Conservation (phyloP, 495 filamentous ascomycete genomes). For the Lasiosphaeria ovina region DNA sequence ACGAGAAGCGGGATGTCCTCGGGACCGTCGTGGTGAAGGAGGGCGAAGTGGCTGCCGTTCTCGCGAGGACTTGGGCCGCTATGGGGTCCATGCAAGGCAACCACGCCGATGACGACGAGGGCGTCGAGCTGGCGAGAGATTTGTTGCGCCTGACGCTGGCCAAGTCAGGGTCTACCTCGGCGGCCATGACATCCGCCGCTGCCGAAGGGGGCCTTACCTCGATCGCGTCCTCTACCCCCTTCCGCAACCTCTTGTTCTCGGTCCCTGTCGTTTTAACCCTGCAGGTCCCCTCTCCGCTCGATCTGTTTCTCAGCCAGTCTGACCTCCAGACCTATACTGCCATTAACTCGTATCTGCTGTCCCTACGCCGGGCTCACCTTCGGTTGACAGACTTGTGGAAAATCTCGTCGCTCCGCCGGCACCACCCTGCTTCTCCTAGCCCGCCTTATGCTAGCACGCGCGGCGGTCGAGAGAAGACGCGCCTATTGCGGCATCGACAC, state of each 20-base stretch:
- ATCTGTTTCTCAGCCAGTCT: slow-evolving; percentile 74
- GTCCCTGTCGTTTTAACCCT: slow-evolving; percentile 68
- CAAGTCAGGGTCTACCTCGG: slow-evolving; percentile 37
- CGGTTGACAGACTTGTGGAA: slow-evolving; percentile 82
- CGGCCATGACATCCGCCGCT: slow-evolving; percentile 17
- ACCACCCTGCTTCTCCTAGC: slow-evolving; percentile 66
- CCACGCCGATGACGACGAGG: slow-evolving; percentile 69
- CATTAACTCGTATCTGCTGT: slow-evolving; percentile 83
- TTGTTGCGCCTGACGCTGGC: slow-evolving; percentile 66
- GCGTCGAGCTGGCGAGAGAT: slow-evolving; percentile 78
- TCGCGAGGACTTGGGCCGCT: slow-evolving; percentile 73
- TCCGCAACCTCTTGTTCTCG: slow-evolving; percentile 81
- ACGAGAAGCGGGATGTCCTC: slow-evolving; percentile 48
- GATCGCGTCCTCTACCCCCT: slow-evolving; percentile 49
- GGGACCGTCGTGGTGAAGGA: slow-evolving; percentile 73
- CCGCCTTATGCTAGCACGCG: slow-evolving; percentile 61
- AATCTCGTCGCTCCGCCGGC: slow-evolving; percentile 69
- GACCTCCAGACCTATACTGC: slow-evolving; percentile 77
- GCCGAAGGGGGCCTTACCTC: slow-evolving; percentile 20
- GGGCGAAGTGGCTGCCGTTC: slow-evolving; percentile 72
- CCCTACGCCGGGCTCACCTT: slow-evolving; percentile 77
- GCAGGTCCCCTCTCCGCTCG: slow-evolving; percentile 74
- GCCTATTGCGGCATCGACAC: slow-evolving; percentile 55
- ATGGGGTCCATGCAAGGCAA: slow-evolving; percentile 69
- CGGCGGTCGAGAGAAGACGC: slow-evolving; percentile 54